Base-by-base conservation (phyloP, 768 basidiomycete species). In the Boletus pseudopeckii region DNA sequence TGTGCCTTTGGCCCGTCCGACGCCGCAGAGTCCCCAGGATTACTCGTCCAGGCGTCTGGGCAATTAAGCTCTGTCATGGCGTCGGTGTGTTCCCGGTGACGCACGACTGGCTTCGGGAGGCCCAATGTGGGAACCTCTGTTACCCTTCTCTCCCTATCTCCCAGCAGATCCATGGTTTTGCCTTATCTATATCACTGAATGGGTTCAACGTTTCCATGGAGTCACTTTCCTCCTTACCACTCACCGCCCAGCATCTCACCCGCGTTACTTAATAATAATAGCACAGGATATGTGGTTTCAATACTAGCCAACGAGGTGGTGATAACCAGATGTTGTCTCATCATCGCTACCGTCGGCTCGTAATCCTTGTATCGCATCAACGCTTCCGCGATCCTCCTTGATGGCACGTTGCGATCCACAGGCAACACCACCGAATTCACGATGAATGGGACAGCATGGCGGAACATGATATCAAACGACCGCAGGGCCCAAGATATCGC, bases 191-290 rank as follows among this genome's bases (percentile, higher is more conserved):
- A 24, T 14, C 22, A 24, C 4, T 54, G 4, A 45, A 43, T n/a
- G 38, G 48, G 6, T 57, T 50, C 32, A 41, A 49, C 22, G 18
- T 54, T 9, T 57, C 56, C 38, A 40, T 36, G 36, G 48, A 54
- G 20, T 4, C 14, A 5, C 26, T 54, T 8, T 44, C 37, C 7
- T 39, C 53, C 15, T 7, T 50, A 15, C 53, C 56, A 13, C 8
- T 17, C 18, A 49, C 43, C n/a, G 52, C 47, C 9, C 53, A 55
- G 22, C 24, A 42, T 22, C 48, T 49, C 18, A 42, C 22, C 5
- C 42, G 52, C 3, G 15, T 43, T 22, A 22, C 22, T 22, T n/a
- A 13, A 33, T 17, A 11, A 2, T n/a, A 13, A 33, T 17, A 11
- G 4, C 30, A 36, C 37, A n/a, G 14, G 11, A 14, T 5, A 30